These are phyloP conservation scores for Globisporangium rhizosaccharum DNA, from an alignment of 352 stramenopile species.

Conservation along the genomic window DNA sequence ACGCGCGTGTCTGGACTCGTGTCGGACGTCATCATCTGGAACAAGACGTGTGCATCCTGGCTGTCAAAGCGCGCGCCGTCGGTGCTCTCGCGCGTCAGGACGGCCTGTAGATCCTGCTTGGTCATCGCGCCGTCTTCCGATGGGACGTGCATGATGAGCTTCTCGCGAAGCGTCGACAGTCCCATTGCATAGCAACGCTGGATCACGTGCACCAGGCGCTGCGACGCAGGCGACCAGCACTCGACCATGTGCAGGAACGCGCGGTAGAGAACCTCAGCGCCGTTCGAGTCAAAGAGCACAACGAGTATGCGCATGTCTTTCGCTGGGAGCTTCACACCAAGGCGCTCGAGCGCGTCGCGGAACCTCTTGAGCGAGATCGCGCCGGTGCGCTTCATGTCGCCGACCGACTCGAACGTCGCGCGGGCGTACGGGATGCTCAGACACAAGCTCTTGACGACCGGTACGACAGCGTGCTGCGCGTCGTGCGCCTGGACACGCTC, in stretches of 20 bases:
- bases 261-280: slow-evolving; percentile 43
- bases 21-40: slow-evolving; percentile 22
- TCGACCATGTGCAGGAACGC: slow-evolving; percentile 33
- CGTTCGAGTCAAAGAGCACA: slow-evolving; percentile 46
- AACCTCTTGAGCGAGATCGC: slow-evolving; percentile 40
- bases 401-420: slow-evolving; percentile 31
- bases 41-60: slow-evolving; percentile 31
- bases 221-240: slow-evolving; percentile 16
- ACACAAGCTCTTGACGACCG: slow-evolving; percentile 19
- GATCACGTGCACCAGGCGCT: slow-evolving; percentile 21
- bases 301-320: slow-evolving; percentile 44
- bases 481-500: slow-evolving; percentile 25
- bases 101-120: slow-evolving; percentile 31
- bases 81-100: slow-evolving; percentile 27
- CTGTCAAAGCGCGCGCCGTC: slow-evolving; percentile 29
- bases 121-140: slow-evolving; percentile 34
- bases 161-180: slow-evolving; percentile 31
- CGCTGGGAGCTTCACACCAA: slow-evolving; percentile 25
- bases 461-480: slow-evolving; percentile 18
- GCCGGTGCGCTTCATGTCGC: slow-evolving; percentile 43
- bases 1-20: slow-evolving; percentile 13
- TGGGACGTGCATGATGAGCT: slow-evolving; percentile 26
- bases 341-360: slow-evolving; percentile 27
- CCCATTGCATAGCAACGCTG: slow-evolving; percentile 33
- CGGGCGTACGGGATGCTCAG: slow-evolving; percentile 28